A percentile compares a stretch with the other conserved stretches of the same genome.
Conservation (phyloP, 2,329 filamentous ascomycete genomes). For the Hypoxylon sp. region DNA sequence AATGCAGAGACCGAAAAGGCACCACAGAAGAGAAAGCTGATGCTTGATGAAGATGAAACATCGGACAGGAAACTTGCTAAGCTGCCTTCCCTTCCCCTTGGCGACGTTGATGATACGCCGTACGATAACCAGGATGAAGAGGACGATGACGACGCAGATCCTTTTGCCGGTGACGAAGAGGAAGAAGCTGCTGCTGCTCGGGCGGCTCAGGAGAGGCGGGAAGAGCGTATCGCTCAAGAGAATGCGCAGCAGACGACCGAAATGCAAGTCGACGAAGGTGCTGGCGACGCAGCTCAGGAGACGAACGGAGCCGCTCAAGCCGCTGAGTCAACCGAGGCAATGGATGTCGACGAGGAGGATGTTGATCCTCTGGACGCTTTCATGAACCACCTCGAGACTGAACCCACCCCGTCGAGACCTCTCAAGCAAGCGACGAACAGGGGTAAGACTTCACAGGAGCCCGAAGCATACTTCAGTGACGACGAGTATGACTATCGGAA, state of each 20-base stretch:
- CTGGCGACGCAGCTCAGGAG: constrained; percentile 36
- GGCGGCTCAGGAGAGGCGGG: constrained; percentile 84
- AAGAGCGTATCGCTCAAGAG: constrained; percentile 67
- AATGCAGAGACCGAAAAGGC: constrained; percentile 71
- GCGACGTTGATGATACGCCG: constrained; percentile 66
- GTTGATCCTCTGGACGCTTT: constrained; percentile 96
- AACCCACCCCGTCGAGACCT: constrained; percentile 33
- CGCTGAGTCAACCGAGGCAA: constrained; percentile 51
- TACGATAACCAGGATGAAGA: constrained; percentile 68
- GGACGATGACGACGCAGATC: constrained; percentile 75
- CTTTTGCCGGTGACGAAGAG: constrained; percentile 84
- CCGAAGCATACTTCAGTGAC: constrained; percentile 88
- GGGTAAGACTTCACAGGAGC: constrained; percentile 67
- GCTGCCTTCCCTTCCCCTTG: constrained; percentile 78
- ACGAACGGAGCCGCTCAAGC: constrained; percentile 37
- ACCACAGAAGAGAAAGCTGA: constrained; percentile 75
- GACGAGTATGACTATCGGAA: constrained; percentile 71
- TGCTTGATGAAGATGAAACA: constrained; percentile 88
- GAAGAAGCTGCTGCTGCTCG: constrained; percentile 86
- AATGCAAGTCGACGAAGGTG: constrained; percentile 49
- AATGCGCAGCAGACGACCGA: constrained; percentile 58
- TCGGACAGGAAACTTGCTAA: constrained; percentile 89
- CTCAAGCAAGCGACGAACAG: constrained; percentile 49
- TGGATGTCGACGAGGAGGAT: constrained; percentile 72
- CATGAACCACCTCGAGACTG: constrained; percentile 76